Conservation (phyloP, 306 rosid species). For the Vigna hirtella region DNA sequence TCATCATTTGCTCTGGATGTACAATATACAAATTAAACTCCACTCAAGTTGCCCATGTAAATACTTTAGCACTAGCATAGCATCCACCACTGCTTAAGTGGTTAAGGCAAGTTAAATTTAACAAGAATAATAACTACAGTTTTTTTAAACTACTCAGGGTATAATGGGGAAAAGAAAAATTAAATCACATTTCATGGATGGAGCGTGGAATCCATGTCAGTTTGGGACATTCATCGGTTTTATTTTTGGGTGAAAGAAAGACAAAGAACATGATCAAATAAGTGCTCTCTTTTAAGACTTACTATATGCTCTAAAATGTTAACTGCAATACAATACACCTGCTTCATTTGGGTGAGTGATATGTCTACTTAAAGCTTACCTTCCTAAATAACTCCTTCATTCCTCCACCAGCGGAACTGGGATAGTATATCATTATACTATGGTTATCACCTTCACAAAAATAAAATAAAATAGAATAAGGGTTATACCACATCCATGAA, state of each 20-base stretch:
- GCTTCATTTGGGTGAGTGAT: constrained; percentile 17
- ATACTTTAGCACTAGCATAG: neutral
- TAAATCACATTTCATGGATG: neutral
- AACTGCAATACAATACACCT: constrained; percentile 30
- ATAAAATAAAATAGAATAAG: constrained; percentile 22
- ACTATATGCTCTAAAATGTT: neutral
- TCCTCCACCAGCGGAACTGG: constrained; percentile 98
- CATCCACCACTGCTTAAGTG: neutral
- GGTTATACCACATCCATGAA: constrained; percentile 48
- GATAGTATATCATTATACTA: constrained; percentile 95
- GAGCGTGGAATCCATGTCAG: neutral
- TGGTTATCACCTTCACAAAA: constrained; percentile 85
- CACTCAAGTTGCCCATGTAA: neutral
- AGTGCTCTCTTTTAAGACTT: neutral
- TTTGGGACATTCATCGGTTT: neutral
- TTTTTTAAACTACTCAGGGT: neutral
- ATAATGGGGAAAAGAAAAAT: neutral
- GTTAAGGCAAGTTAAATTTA: neutral
- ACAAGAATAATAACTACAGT: neutral
- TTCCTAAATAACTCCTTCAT: constrained; percentile 97
- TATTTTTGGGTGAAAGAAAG: neutral
- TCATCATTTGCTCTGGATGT: neutral
- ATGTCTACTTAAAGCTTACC: constrained; percentile 57
- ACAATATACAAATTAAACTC: neutral
- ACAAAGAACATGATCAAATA: neutral